phyloP scores from a whole-genome alignment of 192 early-diverging fungal species.

The Phycomyces nitens region DNA sequence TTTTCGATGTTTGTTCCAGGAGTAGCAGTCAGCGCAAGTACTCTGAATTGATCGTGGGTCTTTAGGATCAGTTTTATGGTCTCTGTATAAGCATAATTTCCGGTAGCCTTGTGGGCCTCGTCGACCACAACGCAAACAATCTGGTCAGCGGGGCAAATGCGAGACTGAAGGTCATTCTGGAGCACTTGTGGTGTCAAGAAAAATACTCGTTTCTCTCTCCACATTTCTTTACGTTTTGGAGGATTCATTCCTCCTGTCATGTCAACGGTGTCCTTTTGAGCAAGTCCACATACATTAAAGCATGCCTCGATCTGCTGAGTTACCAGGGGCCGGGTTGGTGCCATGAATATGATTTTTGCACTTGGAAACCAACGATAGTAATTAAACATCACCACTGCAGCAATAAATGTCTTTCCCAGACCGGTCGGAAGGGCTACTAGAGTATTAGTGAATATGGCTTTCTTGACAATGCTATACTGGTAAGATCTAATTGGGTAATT shows the following conservation, averaged over 20 bases:
- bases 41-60: constrained; percentile 54
- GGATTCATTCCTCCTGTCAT: constrained; percentile 63
- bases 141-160: constrained; percentile 61
- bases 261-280: constrained; percentile 54
- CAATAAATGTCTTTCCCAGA: constrained; percentile 93
- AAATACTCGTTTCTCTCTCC: constrained; percentile 70
- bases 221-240: constrained; percentile 46
- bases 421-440: constrained; percentile 82
- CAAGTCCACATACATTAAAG: constrained; percentile 74
- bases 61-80: constrained; percentile 59
- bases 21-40: constrained; percentile 86
- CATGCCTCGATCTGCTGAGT: constrained; percentile 90
- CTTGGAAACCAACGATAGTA: constrained; percentile 89
- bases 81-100: constrained; percentile 78
- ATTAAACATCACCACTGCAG: constrained; percentile 91
- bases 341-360: constrained; percentile 83
- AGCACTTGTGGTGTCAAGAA: constrained; percentile 88
- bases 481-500: constrained; percentile 76
- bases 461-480: constrained; percentile 82
- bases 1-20: constrained; percentile 69
- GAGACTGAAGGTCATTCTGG: constrained; percentile 75
- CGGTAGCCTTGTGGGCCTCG: constrained; percentile 88
- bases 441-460: constrained; percentile 77
- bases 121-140: constrained; percentile 80
- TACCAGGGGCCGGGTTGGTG: constrained; percentile 89